Conservation (phyloP, 495 filamentous ascomycete species). For the Talaromyces stipitatus region DNA sequence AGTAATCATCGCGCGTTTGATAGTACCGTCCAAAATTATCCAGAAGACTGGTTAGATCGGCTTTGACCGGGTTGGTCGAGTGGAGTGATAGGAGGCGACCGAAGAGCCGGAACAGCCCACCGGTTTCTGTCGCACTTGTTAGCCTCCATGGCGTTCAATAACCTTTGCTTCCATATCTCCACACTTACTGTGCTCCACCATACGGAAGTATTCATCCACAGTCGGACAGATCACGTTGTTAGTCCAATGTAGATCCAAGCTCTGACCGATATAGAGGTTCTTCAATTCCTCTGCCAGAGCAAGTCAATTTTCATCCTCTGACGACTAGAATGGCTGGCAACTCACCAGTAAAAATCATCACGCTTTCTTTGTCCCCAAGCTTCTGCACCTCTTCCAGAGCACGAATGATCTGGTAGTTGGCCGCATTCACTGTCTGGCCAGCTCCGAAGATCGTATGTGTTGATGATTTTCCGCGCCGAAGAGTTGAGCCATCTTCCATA, state of each 20-base stretch:
- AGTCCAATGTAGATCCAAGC: constrained; percentile 29
- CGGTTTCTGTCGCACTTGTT: constrained; percentile 32
- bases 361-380: too few species aligned
- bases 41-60: constrained; percentile 13
- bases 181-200: constrained; percentile 12
- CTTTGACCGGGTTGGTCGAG: background rate
- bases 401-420: constrained; percentile 38
- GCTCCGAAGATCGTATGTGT: constrained; percentile 28
- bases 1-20: constrained; percentile 31
- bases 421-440: constrained; percentile 43
- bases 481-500: constrained; percentile 29
- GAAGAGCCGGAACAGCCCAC: constrained; percentile 27
- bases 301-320: too few species aligned
- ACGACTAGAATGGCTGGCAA: too few species aligned
- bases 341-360: too few species aligned
- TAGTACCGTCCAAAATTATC: constrained; percentile 27
- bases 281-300: background rate
- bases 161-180: too few species aligned
- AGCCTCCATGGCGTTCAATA: too few species aligned
- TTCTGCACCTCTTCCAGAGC: too few species aligned
- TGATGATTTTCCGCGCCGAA: constrained; percentile 28
- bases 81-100: constrained; percentile 17
- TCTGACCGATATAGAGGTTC: constrained; percentile 17
- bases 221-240: constrained; percentile 17
- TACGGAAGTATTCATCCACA: constrained; percentile 23